Base-by-base conservation (phyloP, 192 early-diverging fungal genomes). In the Coemansia javaensis region DNA sequence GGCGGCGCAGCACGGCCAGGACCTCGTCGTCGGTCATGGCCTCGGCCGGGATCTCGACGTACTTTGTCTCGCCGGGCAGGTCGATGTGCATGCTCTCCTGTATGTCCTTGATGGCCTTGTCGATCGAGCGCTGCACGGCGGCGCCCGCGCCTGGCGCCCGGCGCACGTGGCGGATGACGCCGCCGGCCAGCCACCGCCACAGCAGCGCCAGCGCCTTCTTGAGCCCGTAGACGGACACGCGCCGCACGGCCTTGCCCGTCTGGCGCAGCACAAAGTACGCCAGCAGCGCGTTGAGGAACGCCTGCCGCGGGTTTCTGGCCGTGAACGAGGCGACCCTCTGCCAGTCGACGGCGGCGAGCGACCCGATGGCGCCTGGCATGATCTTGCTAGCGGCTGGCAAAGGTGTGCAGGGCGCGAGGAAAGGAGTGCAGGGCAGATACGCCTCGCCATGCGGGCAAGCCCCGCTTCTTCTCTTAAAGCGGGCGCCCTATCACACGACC, bases 101-200 rank as follows among this genome's bases (percentile, higher is more conserved):
- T 36, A 98, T 85, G n/a, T 84, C 82, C 41, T 67, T 75, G 44
- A 92, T 72, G 14, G 77, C 76, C 76, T 90, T 93, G 55, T 70
- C 78, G 38, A 98, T 78, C 58, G 92, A 86, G 5, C 63, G 66
- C 45, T 90, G 75, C 45, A 98, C 79, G 18, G 83, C 77, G 4
- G 64, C 51, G 59, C 85, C 79, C 0, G 88, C 61, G 12, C 76
- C 76, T 1, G 76, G 76, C 11, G 68, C 56, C 11, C 57, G 39
- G 22, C 76, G 68, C 23, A 72, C 34, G 24, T 59, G 51, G 18
- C 61, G 57, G 22, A 73, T 52, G 23, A 62, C 18, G 1, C 32
- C 44, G 18, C 63, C 63, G 11, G 66, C 55, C 13, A 60, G 23
- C 21, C 53, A 44, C 22, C 48, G 47, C 63, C 67, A 77, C 8